phyloP scores from a whole-genome alignment of 2,329 filamentous ascomycete genomes.

The Pseudopithomyces chartarum region DNA sequence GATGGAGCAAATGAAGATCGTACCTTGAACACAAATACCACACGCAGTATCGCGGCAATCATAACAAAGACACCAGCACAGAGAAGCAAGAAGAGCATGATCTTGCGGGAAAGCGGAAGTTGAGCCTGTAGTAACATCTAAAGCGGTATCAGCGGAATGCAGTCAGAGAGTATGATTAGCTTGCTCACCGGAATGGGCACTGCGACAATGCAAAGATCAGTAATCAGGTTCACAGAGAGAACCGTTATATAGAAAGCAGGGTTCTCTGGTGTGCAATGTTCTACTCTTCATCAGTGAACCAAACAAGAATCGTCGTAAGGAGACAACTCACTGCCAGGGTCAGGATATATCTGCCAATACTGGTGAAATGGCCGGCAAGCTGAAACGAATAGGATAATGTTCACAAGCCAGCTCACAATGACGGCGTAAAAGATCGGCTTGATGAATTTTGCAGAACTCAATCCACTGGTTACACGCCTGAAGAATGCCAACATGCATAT shows the following conservation, averaged over 20 bases:
- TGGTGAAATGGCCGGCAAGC: conserved; percentile 43
- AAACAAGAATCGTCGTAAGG: background rate
- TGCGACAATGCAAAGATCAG: conserved; percentile 43
- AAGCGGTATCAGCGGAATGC: background rate
- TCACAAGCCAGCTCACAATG: conserved; percentile 24
- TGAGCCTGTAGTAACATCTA: conserved; percentile 3
- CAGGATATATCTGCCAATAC: conserved; percentile 45
- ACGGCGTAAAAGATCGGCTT: conserved; percentile 42
- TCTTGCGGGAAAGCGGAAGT: conserved; percentile 33
- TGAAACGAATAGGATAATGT: conserved; percentile 22
- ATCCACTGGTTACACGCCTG: conserved; percentile 40
- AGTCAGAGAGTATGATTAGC: conserved; percentile 15
- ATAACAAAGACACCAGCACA: conserved; percentile 43
- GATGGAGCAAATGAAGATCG: conserved; percentile 5
- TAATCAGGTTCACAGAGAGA: conserved; percentile 41
- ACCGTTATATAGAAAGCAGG: conserved; percentile 38
- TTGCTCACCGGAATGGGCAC: conserved; percentile 44
- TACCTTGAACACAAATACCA: conserved; percentile 37
- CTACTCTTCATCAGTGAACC: background rate
- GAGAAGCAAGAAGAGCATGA: conserved; percentile 41
- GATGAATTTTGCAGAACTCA: conserved; percentile 47
- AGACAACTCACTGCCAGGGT: conserved; percentile 42
- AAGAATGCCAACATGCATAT: conserved; percentile 52
- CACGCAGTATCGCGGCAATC: conserved; percentile 32
- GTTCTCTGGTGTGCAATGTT: conserved; percentile 41